A percentile compares a stretch with the other conserved stretches of the same genome.
phyloP scores from a whole-genome alignment of 2,329 filamentous ascomycete species.

The Colletotrichum phormii region DNA sequence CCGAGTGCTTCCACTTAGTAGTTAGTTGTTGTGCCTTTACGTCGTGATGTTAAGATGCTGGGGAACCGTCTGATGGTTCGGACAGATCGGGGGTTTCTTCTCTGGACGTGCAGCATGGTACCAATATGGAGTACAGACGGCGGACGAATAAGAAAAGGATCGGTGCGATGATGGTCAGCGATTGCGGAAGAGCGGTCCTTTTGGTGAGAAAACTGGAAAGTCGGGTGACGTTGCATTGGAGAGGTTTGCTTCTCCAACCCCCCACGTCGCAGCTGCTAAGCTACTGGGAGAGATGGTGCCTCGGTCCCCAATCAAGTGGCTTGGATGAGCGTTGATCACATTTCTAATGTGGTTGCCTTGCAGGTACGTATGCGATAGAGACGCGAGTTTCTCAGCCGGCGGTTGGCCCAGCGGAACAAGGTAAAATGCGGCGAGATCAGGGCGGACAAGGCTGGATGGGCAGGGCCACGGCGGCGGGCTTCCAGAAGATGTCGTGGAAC shows the following conservation, averaged over 20 bases:
- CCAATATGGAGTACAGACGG: not conserved
- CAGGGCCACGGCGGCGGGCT: conserved; percentile 8
- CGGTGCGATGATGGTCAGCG: not conserved
- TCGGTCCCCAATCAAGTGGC: conserved; percentile 20
- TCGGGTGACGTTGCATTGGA: conserved; percentile 28
- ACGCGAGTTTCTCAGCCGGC: not conserved
- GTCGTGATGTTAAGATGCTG: not conserved
- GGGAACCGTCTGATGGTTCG: conserved; percentile 3
- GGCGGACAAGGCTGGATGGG: conserved; percentile 1
- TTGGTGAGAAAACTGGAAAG: not conserved
- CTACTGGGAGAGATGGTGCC: conserved; percentile 8
- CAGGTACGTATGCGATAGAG: not conserved
- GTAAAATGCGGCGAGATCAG: conserved; percentile 22
- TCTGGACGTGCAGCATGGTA: not conserved
- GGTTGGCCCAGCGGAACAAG: conserved; percentile 14
- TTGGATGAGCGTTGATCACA: not conserved
- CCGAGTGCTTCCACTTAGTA: not conserved
- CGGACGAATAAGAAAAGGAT: not conserved
- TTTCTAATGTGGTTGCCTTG: conserved; percentile 4
- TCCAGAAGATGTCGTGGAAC: conserved; percentile 30
- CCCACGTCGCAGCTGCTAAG: conserved; percentile 18
- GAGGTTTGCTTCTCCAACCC: conserved; percentile 27
- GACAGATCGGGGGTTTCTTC: conserved; percentile 4
- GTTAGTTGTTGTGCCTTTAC: not conserved
- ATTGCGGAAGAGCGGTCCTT: not conserved